These are phyloP conservation scores for Gossypium schwendimanii DNA, from an alignment of 441 rosid genomes.

Conservation along the genomic window DNA sequence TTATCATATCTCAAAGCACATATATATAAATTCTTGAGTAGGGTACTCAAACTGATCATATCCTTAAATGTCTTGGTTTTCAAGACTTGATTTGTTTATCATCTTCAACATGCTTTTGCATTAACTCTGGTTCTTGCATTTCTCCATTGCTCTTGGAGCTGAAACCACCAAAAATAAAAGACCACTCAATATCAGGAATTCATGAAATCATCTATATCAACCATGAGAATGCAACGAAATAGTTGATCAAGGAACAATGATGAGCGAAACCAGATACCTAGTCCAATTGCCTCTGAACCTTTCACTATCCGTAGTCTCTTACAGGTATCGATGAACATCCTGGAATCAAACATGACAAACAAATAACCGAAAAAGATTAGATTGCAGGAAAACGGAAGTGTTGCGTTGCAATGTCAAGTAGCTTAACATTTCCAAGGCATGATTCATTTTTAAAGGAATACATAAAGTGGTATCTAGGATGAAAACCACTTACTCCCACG, in stretches of 20 bases:
- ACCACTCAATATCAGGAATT: neutral
- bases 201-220: neutral
- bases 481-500: slow-evolving; percentile 60
- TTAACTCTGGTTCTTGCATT: slow-evolving; percentile 46
- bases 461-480: neutral
- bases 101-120: slow-evolving; percentile 20
- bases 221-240: neutral
- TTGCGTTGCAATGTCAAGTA: neutral
- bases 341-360: slow-evolving; percentile 11
- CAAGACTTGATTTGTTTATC: slow-evolving; percentile 5
- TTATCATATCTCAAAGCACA: too few species aligned
- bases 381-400: neutral
- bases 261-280: slow-evolving; percentile 26
- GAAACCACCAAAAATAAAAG: slow-evolving; percentile 20
- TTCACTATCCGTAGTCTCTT: slow-evolving; percentile 48
- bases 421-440: neutral
- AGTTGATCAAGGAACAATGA: neutral
- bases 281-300: slow-evolving; percentile 50
- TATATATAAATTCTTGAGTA: too few species aligned
- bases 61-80: slow-evolving; percentile 5
- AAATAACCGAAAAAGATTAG: neutral
- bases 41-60: slow-evolving; percentile 19
- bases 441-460: neutral
- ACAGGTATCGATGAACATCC: slow-evolving; percentile 54
- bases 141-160: slow-evolving; percentile 56